phyloP scores from a whole-genome alignment of 2,329 filamentous ascomycete genomes.

The Rutstroemia sp. region DNA sequence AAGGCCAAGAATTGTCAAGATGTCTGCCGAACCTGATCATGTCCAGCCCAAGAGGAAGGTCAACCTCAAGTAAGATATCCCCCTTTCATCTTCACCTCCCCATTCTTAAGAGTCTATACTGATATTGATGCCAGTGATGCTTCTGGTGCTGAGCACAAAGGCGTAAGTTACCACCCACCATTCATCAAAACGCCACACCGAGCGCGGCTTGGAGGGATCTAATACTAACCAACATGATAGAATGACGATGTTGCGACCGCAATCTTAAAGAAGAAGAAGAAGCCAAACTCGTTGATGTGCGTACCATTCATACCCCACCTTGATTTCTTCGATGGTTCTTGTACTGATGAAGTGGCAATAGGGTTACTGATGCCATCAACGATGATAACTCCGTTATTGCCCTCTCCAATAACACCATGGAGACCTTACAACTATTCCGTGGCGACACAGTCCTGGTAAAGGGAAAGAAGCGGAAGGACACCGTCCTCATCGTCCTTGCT shows the following conservation, averaged over 20 bases:
- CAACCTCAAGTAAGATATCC: constrained; percentile 62
- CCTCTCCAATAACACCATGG: constrained; percentile 98
- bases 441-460: constrained; percentile 97
- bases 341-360: constrained; percentile 38
- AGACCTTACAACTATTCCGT: constrained; percentile 94
- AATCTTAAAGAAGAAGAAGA: constrained; percentile 99
- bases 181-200: constrained; percentile 17
- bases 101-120: constrained; percentile 24
- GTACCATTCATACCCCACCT: constrained; percentile 29
- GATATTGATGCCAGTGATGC: constrained; percentile 59
- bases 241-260: constrained; percentile 89
- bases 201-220: constrained; percentile 19
- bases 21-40: constrained; percentile 62
- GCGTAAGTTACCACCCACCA: constrained; percentile 46
- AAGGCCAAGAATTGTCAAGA: constrained; percentile 43
- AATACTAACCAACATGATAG: constrained; percentile 40
- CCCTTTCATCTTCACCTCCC: not conserved
- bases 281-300: constrained; percentile 97
- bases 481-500: constrained; percentile 91
- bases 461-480: constrained; percentile 99
- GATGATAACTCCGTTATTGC: constrained; percentile 99
- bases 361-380: constrained; percentile 96
- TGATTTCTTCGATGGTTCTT: constrained; percentile 13
- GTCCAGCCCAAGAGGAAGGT: constrained; percentile 71
- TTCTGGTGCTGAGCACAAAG: constrained; percentile 80